These are phyloP conservation scores for Microthlaspi erraticum DNA, from an alignment of 345 rosid genomes.

Conservation along the genomic window DNA sequence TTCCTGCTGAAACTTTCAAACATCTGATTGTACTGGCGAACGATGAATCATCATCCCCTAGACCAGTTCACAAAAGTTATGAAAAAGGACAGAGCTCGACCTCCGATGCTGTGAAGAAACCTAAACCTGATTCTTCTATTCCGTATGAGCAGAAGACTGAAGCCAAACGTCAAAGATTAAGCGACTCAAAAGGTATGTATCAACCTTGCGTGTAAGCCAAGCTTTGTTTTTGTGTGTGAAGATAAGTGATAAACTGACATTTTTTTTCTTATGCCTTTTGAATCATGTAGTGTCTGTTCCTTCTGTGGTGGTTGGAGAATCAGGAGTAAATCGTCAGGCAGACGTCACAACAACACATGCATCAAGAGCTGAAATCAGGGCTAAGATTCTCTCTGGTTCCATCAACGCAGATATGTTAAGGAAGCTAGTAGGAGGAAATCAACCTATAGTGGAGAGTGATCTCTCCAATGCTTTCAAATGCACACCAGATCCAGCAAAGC, in stretches of 20 bases:
- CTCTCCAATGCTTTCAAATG: constrained; percentile 38
- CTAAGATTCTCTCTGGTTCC: constrained; percentile 13
- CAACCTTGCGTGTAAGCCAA: background rate
- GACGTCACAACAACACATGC: background rate
- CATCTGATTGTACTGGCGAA: background rate
- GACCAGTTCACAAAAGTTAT: constrained; percentile 7
- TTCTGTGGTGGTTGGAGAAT: constrained; percentile 8
- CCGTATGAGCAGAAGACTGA: constrained; percentile 10
- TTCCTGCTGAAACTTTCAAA: constrained; percentile 22
- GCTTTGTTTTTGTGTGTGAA: background rate
- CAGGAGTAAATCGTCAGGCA: constrained; percentile 14
- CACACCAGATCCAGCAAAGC: constrained; percentile 51
- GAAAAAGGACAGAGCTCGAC: background rate
- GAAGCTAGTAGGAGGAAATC: constrained; percentile 28
- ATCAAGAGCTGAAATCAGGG: constrained; percentile 4
- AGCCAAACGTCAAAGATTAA: constrained; percentile 31
- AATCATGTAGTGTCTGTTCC: constrained; percentile 9
- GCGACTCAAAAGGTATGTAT: constrained; percentile 35
- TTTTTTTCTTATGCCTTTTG: constrained; percentile 18
- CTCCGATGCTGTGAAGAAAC: background rate
- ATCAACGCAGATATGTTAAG: constrained; percentile 25
- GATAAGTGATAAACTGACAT: constrained; percentile 3
- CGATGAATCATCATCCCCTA: background rate
- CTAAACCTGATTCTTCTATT: background rate
- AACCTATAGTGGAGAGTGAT: constrained; percentile 35